These are phyloP conservation scores for Nitzschia palea DNA, from an alignment of 108 stramenopile species.

Conservation along the genomic window DNA sequence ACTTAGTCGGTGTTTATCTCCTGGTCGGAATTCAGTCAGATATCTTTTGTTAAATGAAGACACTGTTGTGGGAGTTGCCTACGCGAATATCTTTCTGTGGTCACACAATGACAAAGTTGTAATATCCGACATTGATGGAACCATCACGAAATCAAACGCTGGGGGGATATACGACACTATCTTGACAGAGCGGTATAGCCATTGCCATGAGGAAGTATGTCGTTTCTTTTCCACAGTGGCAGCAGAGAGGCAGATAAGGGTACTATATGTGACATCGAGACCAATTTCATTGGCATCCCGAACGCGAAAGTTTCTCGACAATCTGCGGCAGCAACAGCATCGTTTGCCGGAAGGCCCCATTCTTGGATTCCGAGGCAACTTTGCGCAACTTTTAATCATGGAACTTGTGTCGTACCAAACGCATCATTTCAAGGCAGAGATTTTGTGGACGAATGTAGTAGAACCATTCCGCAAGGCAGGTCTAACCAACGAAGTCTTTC, in stretches of 20 bases:
- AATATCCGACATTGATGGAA: conserved; percentile 83
- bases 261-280: conserved; percentile 75
- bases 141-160: conserved; percentile 74
- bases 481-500: conserved; percentile 39
- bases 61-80: conserved; percentile 42
- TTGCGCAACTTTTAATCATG: conserved; percentile 61
- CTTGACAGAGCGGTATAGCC: conserved; percentile 52
- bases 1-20: not conserved
- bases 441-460: conserved; percentile 60
- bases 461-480: conserved; percentile 56
- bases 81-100: conserved; percentile 72
- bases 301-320: conserved; percentile 64
- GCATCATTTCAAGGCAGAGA: conserved; percentile 72
- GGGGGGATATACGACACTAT: conserved; percentile 74
- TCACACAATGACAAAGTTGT: conserved; percentile 47
- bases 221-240: conserved; percentile 45
- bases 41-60: conserved; percentile 27
- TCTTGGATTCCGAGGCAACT: conserved; percentile 66
- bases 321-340: conserved; percentile 25
- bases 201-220: conserved; percentile 70
- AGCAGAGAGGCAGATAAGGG: conserved; percentile 15
- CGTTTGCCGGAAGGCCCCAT: conserved; percentile 70
- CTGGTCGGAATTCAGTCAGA: conserved; percentile 22
- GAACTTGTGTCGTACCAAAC: conserved; percentile 67
- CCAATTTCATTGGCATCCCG: conserved; percentile 59